Conservation (phyloP, 805 yeast species). For the Kodamaea jinghongensis region DNA sequence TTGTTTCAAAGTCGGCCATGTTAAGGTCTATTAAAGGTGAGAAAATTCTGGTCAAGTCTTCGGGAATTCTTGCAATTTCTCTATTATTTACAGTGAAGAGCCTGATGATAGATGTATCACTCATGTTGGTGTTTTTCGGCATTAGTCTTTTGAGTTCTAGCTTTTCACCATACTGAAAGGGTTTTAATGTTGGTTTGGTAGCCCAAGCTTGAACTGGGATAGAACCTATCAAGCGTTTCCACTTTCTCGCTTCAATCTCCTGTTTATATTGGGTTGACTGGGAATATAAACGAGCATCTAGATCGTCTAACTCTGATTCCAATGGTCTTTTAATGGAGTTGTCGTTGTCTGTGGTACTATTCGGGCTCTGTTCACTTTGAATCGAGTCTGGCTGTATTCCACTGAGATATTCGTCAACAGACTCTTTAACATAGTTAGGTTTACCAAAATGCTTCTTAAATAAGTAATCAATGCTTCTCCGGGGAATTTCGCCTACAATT, state of each 20-base stretch:
- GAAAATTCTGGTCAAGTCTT: slow-evolving; percentile 61
- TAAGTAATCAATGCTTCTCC: slow-evolving; percentile 10
- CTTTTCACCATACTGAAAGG: slow-evolving; percentile 44
- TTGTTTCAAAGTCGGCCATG: slow-evolving; percentile 53
- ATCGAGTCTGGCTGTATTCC: slow-evolving; percentile 10
- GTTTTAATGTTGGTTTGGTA: slow-evolving; percentile 57
- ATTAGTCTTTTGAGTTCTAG: slow-evolving; percentile 36
- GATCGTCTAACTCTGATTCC: slow-evolving; percentile 11
- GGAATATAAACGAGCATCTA: slow-evolving; percentile 13
- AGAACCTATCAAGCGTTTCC: slow-evolving; percentile 56
- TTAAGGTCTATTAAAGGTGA: slow-evolving; percentile 61
- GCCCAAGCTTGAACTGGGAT: slow-evolving; percentile 66
- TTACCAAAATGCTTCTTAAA: slow-evolving; percentile 14
- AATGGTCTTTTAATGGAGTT: slow-evolving; percentile 3
- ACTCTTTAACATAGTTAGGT: slow-evolving; percentile 11
- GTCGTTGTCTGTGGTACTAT: background rate
- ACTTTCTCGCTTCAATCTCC: slow-evolving; percentile 14
- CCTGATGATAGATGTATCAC: slow-evolving; percentile 28
- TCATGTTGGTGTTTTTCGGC: slow-evolving; percentile 22
- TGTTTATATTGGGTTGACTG: slow-evolving; percentile 11
- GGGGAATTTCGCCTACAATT: slow-evolving; percentile 15
- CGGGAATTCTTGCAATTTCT: slow-evolving; percentile 77
- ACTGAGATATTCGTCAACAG: slow-evolving; percentile 11
- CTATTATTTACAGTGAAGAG: slow-evolving; percentile 33
- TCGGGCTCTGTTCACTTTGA: background rate